phyloP scores from a whole-genome alignment of 2,329 filamentous ascomycete genomes.

The Eutypa lata region DNA sequence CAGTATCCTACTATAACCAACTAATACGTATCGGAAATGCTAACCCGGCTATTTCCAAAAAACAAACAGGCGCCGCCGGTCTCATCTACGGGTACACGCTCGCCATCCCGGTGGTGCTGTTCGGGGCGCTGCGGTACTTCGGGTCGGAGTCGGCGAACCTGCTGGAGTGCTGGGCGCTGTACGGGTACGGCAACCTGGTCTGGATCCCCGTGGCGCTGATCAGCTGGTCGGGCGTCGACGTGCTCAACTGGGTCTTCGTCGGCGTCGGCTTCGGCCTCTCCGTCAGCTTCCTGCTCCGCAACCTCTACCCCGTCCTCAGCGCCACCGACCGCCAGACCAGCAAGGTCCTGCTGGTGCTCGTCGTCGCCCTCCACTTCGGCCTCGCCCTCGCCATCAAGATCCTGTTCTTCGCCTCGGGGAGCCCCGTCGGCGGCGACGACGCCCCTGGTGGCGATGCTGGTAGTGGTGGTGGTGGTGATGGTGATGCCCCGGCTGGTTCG shows the following conservation, averaged over 20 bases:
- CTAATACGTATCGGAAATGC: no score
- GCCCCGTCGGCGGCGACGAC: conserved; percentile 45
- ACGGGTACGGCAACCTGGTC: conserved; percentile 94
- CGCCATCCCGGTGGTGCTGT: conserved; percentile 79
- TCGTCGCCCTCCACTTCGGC: conserved; percentile 83
- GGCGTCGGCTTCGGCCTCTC: conserved; percentile 79
- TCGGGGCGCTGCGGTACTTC: conserved; percentile 90
- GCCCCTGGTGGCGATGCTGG: conserved; percentile 11
- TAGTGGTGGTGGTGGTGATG: conserved; percentile 8
- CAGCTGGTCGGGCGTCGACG: conserved; percentile 80
- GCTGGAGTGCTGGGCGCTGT: conserved; percentile 91
- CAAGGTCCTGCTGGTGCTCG: conserved; percentile 80
- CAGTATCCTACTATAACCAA: no score
- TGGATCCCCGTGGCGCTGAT: conserved; percentile 95
- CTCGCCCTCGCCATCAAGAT: conserved; percentile 93
- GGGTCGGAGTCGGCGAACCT: conserved; percentile 90
- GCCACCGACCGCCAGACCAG: conserved; percentile 90
- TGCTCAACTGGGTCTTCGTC: conserved; percentile 93
- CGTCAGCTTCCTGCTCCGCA: conserved; percentile 80
- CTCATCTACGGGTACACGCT: conserved; percentile 94
- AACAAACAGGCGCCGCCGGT: conserved; percentile 68
- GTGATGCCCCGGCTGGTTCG: conserved; percentile 10
- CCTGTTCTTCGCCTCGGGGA: conserved; percentile 86
- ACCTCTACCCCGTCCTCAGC: conserved; percentile 86
- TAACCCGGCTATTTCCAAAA: not conserved